Conservation (phyloP, 148 eudicot species). For the Fagopyrum homotropicum region DNA sequence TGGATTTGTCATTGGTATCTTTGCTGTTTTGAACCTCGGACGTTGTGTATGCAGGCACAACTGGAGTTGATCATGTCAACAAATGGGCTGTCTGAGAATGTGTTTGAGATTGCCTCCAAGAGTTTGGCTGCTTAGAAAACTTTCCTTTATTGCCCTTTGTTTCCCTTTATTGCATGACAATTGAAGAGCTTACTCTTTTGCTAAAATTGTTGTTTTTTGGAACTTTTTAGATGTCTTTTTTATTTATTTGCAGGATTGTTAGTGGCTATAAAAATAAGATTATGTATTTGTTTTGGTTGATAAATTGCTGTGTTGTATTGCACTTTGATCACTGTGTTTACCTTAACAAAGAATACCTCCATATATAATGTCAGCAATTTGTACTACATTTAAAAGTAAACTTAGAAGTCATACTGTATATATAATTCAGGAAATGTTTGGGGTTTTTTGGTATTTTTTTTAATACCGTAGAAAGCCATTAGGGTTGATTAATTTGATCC, state of each 20-base stretch:
- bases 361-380: too few relatives aligned
- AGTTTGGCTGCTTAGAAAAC: slow-evolving; percentile 67
- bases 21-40: not conserved
- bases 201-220: not conserved
- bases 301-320: not conserved
- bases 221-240: not conserved
- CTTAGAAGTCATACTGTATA: too few relatives aligned
- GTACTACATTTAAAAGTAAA: too few relatives aligned
- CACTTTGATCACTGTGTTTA: not conserved
- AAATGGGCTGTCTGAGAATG: slow-evolving; percentile 88
- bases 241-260: not conserved
- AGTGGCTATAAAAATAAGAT: not conserved
- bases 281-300: not conserved
- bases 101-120: slow-evolving; percentile 90
- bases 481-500: too few relatives aligned
- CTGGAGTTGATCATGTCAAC: slow-evolving; percentile 80
- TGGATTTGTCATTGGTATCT: not conserved
- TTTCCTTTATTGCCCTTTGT: not conserved
- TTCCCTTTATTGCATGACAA: not conserved
- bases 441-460: too few relatives aligned
- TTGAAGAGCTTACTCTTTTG: not conserved
- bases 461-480: too few relatives aligned
- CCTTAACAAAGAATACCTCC: too few relatives aligned
- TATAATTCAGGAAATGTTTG: too few relatives aligned
- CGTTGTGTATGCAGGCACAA: slow-evolving; percentile 51